These are phyloP conservation scores for Sambucus nigra DNA, from an alignment of 129 eudicot species.

Conservation along the genomic window DNA sequence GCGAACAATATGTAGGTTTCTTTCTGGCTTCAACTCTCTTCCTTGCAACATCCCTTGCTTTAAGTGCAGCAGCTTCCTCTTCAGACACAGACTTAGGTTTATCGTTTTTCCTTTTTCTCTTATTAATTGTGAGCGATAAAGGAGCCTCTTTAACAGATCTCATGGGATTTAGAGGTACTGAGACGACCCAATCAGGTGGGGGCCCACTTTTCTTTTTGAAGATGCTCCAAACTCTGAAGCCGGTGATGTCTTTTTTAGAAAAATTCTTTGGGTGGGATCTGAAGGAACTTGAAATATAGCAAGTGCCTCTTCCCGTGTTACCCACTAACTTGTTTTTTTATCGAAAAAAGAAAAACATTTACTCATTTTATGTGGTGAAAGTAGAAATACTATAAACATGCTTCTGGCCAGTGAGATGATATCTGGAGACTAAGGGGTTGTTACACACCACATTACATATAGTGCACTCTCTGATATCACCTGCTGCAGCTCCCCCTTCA, in stretches of 20 bases:
- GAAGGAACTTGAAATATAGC: too few relatives aligned
- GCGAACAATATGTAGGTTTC: slow-evolving; percentile 92
- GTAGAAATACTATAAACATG: too few relatives aligned
- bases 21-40: too few relatives aligned
- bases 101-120: slow-evolving; percentile 60
- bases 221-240: slow-evolving; percentile 24
- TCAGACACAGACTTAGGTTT: too few relatives aligned
- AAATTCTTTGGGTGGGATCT: slow-evolving; percentile 29
- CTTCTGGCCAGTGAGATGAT: slow-evolving; percentile 21
- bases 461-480: slow-evolving; percentile 14
- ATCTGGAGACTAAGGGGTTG: slow-evolving; percentile 12
- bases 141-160: too few relatives aligned
- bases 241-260: slow-evolving; percentile 32
- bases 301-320: slow-evolving; percentile 78
- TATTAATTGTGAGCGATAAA: too few relatives aligned
- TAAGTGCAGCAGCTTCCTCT: too few relatives aligned
- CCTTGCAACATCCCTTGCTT: too few relatives aligned
- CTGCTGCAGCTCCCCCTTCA: slow-evolving; percentile 14
- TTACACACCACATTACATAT: slow-evolving; percentile 32
- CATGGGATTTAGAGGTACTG: too few relatives aligned
- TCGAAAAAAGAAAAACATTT: slow-evolving; percentile 3
- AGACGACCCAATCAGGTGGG: too few relatives aligned
- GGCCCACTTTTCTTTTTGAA: slow-evolving; percentile 22
- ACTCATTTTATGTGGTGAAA: too few relatives aligned
- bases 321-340: slow-evolving; percentile 72